Conservation (phyloP, 2,329 filamentous ascomycete species). For the Colletotrichum falcatum region DNA sequence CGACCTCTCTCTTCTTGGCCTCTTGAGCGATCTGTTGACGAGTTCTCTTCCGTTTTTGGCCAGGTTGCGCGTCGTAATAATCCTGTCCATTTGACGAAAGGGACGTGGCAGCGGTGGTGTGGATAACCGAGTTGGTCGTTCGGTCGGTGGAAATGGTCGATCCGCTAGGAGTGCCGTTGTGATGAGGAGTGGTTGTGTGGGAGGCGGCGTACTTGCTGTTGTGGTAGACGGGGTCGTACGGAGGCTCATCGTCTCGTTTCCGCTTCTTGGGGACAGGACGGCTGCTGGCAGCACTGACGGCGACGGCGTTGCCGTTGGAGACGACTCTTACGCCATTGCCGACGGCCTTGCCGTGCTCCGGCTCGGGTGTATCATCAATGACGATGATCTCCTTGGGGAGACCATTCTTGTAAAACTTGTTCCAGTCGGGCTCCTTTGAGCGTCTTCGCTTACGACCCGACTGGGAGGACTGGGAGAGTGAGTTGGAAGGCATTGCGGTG, state of each 20-base stretch:
- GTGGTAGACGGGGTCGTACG: slow-evolving; percentile 79
- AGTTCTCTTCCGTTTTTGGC: slow-evolving; percentile 91
- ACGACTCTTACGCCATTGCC: slow-evolving; percentile 55
- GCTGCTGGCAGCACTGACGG: slow-evolving; percentile 47
- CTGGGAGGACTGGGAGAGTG: slow-evolving; percentile 34
- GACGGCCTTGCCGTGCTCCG: slow-evolving; percentile 53
- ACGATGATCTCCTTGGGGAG: slow-evolving; percentile 87
- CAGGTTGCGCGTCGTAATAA: slow-evolving; percentile 74
- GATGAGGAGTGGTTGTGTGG: slow-evolving; percentile 77
- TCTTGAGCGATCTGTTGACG: slow-evolving; percentile 86
- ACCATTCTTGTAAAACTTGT: slow-evolving; percentile 84
- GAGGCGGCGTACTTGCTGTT: slow-evolving; percentile 72
- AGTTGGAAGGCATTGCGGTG: slow-evolving; percentile 52
- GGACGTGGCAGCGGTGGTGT: slow-evolving; percentile 92
- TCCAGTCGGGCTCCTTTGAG: slow-evolving; percentile 79
- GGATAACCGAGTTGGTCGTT: slow-evolving; percentile 77
- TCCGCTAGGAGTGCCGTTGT: slow-evolving; percentile 73
- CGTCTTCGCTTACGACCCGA: slow-evolving; percentile 64
- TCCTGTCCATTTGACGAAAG: slow-evolving; percentile 72
- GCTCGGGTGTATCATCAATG: slow-evolving; percentile 79
- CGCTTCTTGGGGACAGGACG: slow-evolving; percentile 78
- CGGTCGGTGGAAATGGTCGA: slow-evolving; percentile 86
- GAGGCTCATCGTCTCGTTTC: slow-evolving; percentile 71
- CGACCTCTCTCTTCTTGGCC: slow-evolving; percentile 81
- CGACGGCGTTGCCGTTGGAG: slow-evolving; percentile 49